Conservation (phyloP, 768 basidiomycete species). For the Tulasnella sp. region DNA sequence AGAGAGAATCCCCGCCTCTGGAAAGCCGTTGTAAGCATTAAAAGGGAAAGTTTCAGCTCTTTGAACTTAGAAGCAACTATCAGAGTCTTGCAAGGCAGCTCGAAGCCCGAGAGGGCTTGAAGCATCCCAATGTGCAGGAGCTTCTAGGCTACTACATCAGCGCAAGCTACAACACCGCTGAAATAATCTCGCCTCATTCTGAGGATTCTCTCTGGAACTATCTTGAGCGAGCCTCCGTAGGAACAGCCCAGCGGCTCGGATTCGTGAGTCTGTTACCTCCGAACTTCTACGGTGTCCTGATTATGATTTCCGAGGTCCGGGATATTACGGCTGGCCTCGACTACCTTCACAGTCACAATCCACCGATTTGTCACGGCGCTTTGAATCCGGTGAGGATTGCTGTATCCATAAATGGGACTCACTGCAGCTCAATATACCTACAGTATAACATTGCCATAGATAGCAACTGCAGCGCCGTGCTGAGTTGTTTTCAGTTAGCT, state of each 20-base stretch:
- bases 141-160: not conserved
- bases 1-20: too few species aligned
- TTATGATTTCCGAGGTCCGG: not conserved
- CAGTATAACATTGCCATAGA: not conserved
- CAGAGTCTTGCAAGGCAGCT: not conserved
- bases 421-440: not conserved
- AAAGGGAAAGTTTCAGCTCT: too few species aligned
- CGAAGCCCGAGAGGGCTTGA: not conserved
- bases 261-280: not conserved
- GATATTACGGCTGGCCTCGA: not conserved
- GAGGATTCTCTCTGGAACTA: too few species aligned
- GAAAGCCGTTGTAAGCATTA: too few species aligned
- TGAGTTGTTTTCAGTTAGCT: too few species aligned
- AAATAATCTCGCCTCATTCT: not conserved
- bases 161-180: not conserved
- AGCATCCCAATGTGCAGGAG: not conserved
- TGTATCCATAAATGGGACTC: not conserved
- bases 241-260: not conserved
- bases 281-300: not conserved
- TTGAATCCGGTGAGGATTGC: not conserved
- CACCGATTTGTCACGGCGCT: constrained; percentile 8
- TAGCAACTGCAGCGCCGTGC: too few species aligned
- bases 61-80: too few species aligned
- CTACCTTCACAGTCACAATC: constrained; percentile 8
- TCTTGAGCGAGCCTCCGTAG: not conserved